phyloP scores from a whole-genome alignment of 73 alveolate genomes.

The Tetrahymena malaccensis region DNA sequence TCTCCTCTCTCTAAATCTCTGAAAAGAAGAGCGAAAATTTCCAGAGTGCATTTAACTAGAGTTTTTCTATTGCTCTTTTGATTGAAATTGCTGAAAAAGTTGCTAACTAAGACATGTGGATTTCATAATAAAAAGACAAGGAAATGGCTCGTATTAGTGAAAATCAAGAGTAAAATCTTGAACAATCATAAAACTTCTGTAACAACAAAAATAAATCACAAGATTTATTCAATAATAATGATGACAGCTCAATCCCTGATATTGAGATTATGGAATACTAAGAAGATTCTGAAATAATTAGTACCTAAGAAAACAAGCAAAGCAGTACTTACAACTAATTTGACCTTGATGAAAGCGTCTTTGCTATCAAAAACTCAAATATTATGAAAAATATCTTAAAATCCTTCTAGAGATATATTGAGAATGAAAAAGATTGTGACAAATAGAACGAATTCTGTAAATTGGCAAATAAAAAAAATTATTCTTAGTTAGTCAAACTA shows the following conservation, averaged over 20 bases:
- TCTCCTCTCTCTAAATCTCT: background rate
- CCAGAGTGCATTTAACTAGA: background rate
- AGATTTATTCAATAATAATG: background rate
- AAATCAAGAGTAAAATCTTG: background rate
- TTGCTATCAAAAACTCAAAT: background rate
- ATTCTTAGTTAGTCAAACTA: background rate
- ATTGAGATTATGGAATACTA: background rate
- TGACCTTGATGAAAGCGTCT: background rate
- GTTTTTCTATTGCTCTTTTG: background rate
- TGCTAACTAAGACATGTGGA: background rate
- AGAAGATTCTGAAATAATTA: background rate
- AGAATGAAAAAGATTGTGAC: background rate
- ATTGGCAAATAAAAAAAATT: background rate
- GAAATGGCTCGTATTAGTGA: too few relatives aligned
- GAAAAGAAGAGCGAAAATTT: too few relatives aligned
- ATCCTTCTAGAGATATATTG: background rate
- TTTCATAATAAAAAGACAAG: background rate
- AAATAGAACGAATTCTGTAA: background rate
- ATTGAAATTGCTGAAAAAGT: background rate
- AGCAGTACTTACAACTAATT: background rate
- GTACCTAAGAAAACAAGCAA: background rate
- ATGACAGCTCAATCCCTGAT: background rate
- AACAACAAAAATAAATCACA: background rate
- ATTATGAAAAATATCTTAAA: background rate
- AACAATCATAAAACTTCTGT: too few relatives aligned